A percentile compares a stretch with the other conserved stretches of the same genome.
Evolutionary conservation across 2,329 filamentous ascomycete species (phyloP).

Genomic region (Xylariaceae sp.): DNA sequence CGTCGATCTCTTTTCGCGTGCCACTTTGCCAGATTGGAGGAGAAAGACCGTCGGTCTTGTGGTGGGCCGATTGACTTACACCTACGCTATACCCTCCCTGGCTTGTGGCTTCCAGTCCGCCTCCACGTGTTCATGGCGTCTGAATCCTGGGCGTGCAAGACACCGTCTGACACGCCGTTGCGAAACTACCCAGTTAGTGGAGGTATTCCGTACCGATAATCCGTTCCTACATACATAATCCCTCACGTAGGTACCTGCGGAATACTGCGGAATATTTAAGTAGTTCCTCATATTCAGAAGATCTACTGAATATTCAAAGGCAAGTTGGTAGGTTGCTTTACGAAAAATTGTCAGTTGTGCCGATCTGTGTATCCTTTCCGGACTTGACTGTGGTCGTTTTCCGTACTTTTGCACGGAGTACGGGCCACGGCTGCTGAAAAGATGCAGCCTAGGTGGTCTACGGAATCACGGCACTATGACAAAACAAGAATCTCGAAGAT

Average conservation of each 20-base stretch:
- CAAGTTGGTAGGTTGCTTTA: too few species aligned
- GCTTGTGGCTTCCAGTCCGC: not conserved
- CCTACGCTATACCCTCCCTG: not conserved
- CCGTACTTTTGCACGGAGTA: not conserved
- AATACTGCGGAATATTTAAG: not conserved
- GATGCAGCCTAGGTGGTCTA: not conserved
- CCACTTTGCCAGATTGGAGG: not conserved
- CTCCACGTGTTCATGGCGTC: not conserved
- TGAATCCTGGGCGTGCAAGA: not conserved
- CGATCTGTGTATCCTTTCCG: too few species aligned
- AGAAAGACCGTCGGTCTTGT: not conserved
- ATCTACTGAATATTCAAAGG: not conserved
- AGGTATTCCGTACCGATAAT: not conserved
- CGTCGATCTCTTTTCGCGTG: not conserved
- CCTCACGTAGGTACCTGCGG: too few species aligned
- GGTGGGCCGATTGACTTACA: not conserved
- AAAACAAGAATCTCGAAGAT: not conserved
- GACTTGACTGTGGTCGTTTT: too few species aligned
- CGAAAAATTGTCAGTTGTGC: too few species aligned
- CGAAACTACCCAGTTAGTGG: not conserved
- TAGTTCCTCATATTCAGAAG: not conserved
- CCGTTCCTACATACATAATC: not conserved
- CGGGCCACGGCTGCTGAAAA: not conserved
- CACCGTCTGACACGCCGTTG: not conserved
- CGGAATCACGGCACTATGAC: not conserved